Percentiles rank a stretch among this genome's conserved stretches.
Evolutionary conservation across 768 basidiomycete genomes (phyloP).

Genomic region (Dioszegia aurantiaca): DNA sequence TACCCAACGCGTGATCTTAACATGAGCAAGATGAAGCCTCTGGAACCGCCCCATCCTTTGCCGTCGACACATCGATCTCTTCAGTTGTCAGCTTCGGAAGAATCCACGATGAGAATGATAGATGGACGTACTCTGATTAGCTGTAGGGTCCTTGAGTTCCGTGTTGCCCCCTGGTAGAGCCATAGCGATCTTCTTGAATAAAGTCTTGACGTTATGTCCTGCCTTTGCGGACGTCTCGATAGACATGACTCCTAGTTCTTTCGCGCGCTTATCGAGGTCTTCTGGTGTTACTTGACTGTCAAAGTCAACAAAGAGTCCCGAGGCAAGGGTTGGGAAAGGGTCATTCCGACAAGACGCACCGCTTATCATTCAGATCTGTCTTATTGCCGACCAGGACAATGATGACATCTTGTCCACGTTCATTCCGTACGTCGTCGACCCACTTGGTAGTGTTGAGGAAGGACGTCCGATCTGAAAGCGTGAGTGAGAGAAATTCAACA

Average conservation of each 20-base stretch:
- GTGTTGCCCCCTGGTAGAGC: conserved; percentile 89
- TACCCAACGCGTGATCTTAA: conserved; percentile 23
- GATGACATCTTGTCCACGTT: conserved; percentile 95
- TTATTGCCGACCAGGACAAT: conserved; percentile 99
- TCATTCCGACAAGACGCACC: conserved; percentile 61
- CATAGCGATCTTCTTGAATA: conserved; percentile 99
- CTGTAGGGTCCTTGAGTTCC: conserved; percentile 58
- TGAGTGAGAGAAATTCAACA: background rate
- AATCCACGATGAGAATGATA: background rate
- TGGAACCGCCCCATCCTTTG: conserved; percentile 63
- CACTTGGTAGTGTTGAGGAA: conserved; percentile 97
- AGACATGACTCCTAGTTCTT: conserved; percentile 90
- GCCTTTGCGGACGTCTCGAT: conserved; percentile 99
- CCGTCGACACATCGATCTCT: conserved; percentile 90
- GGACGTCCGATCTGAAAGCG: conserved; percentile 79
- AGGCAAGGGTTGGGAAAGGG: background rate
- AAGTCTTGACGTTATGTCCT: conserved; percentile 95
- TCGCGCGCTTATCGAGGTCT: conserved; percentile 87
- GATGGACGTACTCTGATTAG: conserved; percentile 54
- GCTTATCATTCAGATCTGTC: conserved; percentile 96
- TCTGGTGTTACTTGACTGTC: conserved; percentile 95
- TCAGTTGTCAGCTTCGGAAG: background rate
- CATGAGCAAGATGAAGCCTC: conserved; percentile 85
- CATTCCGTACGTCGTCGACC: conserved; percentile 98
- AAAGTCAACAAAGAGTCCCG: background rate